Conservation (phyloP, 2,329 filamentous ascomycete genomes). For the Arthrobotrys conoides region DNA sequence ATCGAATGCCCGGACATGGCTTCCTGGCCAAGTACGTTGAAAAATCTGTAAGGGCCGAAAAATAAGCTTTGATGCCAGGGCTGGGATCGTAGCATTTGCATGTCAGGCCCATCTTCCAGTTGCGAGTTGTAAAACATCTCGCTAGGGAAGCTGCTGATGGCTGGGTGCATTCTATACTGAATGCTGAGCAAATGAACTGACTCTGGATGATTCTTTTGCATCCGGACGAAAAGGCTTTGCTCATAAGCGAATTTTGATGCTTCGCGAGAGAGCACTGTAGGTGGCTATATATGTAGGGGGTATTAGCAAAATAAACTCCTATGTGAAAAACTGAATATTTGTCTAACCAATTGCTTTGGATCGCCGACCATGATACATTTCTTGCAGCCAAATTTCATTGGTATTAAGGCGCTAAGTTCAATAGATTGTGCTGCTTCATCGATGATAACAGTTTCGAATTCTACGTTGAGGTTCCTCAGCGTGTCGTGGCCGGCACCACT, state of each 20-base stretch:
- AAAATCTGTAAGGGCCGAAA: slow-evolving; percentile 95
- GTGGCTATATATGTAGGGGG: slow-evolving; percentile 71
- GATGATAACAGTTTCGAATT: slow-evolving; percentile 98
- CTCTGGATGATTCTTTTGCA: slow-evolving; percentile 91
- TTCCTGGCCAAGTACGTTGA: slow-evolving; percentile 92
- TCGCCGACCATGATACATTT: slow-evolving; percentile 98
- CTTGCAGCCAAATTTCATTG: slow-evolving; percentile 94
- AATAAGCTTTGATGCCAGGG: slow-evolving; percentile 88
- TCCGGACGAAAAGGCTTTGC: slow-evolving; percentile 97
- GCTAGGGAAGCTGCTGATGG: slow-evolving; percentile 93
- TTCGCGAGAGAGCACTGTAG: slow-evolving; percentile 93
- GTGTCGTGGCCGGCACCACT: slow-evolving; percentile 97
- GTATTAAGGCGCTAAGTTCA: slow-evolving; percentile 94
- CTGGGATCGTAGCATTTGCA: slow-evolving; percentile 80
- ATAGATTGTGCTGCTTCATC: slow-evolving; percentile 99
- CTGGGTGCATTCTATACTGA: slow-evolving; percentile 99
- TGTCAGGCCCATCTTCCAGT: slow-evolving; percentile 85
- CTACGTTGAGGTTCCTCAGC: slow-evolving; percentile 92
- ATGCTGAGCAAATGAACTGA: slow-evolving; percentile 95
- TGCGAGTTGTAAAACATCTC: slow-evolving; percentile 90
- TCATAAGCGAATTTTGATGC: slow-evolving; percentile 95
- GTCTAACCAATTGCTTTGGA: slow-evolving; percentile 82
- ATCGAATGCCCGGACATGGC: slow-evolving; percentile 87
- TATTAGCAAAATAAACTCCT: neutral
- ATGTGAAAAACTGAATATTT: neutral